phyloP scores from a whole-genome alignment of 2,329 filamentous ascomycete genomes.

The Aspergillus fumigatiaffinis region DNA sequence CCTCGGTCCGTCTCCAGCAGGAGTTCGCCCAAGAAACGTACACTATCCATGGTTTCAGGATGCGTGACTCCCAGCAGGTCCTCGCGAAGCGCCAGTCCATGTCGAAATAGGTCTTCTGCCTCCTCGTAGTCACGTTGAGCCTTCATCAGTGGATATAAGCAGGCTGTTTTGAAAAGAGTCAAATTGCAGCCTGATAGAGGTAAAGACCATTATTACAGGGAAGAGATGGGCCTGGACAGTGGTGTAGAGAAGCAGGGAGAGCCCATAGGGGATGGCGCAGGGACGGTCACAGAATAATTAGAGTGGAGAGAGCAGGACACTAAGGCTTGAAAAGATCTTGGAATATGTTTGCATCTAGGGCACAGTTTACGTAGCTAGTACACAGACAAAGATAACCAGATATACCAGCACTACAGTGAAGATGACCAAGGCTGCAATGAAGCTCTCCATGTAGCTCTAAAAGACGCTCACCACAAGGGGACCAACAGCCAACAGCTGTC shows the following conservation, averaged over 20 bases:
- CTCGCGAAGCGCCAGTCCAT: neutral
- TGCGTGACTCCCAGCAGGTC: neutral
- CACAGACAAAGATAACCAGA: neutral
- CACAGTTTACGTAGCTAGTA: neutral
- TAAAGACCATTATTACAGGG: neutral
- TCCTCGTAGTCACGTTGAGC: neutral
- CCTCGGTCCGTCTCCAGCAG: too few relatives aligned
- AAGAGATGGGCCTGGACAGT: neutral
- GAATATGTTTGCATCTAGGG: neutral
- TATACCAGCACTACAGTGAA: neutral
- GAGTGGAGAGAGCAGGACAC: neutral
- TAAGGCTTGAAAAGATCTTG: neutral
- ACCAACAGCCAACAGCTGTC: neutral
- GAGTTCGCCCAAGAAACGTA: neutral
- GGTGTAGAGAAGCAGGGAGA: neutral
- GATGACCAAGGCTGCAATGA: neutral
- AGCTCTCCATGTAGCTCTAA: neutral
- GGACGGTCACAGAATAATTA: neutral
- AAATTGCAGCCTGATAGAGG: neutral
- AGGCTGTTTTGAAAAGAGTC: neutral
- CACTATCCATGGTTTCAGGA: neutral
- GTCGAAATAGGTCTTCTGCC: neutral
- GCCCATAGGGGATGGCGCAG: neutral
- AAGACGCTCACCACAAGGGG: neutral
- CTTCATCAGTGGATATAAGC: neutral